phyloP scores from a whole-genome alignment of 228 moss, liverwort and hornwort species.

The Sphagnum fallax region DNA sequence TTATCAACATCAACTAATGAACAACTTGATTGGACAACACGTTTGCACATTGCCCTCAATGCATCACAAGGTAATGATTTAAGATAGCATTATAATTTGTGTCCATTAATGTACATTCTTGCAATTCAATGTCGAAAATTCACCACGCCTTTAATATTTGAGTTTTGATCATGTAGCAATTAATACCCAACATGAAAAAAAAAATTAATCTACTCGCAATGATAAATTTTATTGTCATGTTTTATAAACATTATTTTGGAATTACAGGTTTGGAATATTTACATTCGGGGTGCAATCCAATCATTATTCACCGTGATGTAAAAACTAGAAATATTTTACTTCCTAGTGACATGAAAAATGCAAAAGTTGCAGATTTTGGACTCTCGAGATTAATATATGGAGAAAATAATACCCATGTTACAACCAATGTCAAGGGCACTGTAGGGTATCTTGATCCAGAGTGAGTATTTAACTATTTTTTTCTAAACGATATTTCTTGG shows the following conservation, averaged over 20 bases:
- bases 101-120: too few species aligned
- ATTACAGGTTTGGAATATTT: constrained; percentile 25
- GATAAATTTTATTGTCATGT: neutral
- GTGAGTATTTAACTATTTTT: constrained; percentile 5
- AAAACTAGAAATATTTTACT: constrained; percentile 28
- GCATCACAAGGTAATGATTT: constrained; percentile 10
- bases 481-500: too few species aligned
- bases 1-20: neutral
- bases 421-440: constrained; percentile 26
- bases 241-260: neutral
- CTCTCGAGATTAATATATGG: constrained; percentile 12
- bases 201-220: neutral
- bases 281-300: constrained; percentile 23
- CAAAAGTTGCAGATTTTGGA: constrained; percentile 31
- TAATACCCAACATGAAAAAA: neutral
- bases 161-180: too few species aligned
- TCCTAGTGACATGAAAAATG: constrained; percentile 12
- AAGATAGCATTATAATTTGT: too few species aligned
- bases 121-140: too few species aligned
- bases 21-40: constrained; percentile 7
- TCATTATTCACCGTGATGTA: constrained; percentile 27
- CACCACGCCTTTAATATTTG: too few species aligned
- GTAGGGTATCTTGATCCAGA: constrained; percentile 36
- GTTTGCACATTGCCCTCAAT: constrained; percentile 12
- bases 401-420: constrained; percentile 6